These are phyloP conservation scores for Pythium angustatum DNA, from an alignment of 352 stramenopile species.

Conservation along the genomic window DNA sequence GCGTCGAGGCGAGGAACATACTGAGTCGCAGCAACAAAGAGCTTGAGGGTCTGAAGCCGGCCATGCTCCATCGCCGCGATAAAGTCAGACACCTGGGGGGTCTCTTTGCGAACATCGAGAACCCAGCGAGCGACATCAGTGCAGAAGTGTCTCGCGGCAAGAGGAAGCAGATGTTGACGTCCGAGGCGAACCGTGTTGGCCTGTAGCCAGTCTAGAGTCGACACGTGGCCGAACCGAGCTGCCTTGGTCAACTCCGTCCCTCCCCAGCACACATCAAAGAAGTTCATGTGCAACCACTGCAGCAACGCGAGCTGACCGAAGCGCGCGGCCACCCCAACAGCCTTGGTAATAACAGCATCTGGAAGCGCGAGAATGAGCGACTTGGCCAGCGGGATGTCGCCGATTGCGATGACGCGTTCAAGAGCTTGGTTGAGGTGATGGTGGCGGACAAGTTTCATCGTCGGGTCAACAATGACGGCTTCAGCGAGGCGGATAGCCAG, in stretches of 20 bases:
- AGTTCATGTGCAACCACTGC: no score
- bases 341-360: background rate
- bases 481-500: background rate
- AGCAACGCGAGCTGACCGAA: background rate
- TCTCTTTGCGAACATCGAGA: background rate
- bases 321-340: background rate
- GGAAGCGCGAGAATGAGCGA: background rate
- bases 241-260: background rate
- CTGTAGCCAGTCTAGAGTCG: background rate
- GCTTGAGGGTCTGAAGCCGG: background rate
- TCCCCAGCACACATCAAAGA: background rate
- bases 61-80: background rate
- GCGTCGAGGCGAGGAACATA: no score
- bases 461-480: background rate
- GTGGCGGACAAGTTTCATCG: background rate
- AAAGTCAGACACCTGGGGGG: background rate
- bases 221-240: background rate
- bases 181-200: background rate
- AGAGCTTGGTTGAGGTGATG: constrained; percentile 5
- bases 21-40: no score
- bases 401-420: background rate
- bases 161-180: background rate
- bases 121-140: background rate
- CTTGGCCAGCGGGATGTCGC: background rate
- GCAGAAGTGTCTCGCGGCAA: background rate